These are phyloP conservation scores for Magnolia kwangsiensis DNA, from an alignment of 164 flowering plant species.

Conservation along the genomic window DNA sequence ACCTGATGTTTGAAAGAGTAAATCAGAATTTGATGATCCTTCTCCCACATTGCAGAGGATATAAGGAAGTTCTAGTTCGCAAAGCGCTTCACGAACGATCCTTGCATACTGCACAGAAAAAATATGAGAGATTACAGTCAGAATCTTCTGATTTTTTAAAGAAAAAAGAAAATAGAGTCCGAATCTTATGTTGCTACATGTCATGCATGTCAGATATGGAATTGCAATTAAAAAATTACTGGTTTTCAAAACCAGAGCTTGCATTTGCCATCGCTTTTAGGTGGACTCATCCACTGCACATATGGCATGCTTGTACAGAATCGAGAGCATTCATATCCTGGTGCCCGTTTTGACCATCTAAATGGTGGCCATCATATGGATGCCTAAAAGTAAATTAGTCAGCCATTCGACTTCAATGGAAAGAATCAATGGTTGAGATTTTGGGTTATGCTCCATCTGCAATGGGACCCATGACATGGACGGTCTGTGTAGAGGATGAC, in stretches of 20 bases:
- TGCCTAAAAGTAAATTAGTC: not conserved
- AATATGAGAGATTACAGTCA: not conserved
- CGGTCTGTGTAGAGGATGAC: not conserved
- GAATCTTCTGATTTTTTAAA: not conserved
- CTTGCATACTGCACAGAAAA: conserved; percentile 50
- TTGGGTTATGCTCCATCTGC: not conserved
- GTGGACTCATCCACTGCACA: not conserved
- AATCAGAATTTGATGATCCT: conserved; percentile 45
- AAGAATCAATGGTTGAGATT: not conserved
- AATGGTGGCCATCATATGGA: not conserved
- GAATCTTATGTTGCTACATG: not conserved
- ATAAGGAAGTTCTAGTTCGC: conserved; percentile 80
- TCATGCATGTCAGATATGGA: not conserved
- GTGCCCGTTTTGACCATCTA: no score
- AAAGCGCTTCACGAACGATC: conserved; percentile 72
- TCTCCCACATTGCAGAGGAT: conserved; percentile 64
- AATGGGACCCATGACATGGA: not conserved
- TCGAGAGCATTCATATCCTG: no score
- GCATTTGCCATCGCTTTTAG: not conserved
- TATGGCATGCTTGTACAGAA: no score
- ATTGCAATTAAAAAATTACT: not conserved
- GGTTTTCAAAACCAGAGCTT: not conserved
- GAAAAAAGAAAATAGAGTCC: not conserved
- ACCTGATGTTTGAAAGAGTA: conserved; percentile 45
- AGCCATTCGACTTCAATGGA: not conserved